Base-by-base conservation (phyloP, 495 filamentous ascomycete species). In the Amniculicola lignicola region DNA sequence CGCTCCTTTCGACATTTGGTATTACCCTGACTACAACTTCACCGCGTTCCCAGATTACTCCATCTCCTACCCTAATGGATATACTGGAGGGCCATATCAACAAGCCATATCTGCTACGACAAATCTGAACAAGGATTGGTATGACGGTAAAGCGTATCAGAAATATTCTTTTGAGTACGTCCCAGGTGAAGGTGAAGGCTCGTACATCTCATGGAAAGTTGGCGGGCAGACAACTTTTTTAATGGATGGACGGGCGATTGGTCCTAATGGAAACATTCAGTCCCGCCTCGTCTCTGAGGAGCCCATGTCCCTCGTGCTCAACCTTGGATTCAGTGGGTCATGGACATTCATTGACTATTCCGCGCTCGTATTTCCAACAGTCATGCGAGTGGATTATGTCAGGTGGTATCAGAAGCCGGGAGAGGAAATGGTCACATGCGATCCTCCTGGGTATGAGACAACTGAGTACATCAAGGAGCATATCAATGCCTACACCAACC, bases 1-100 rank as follows among this genome's bases (percentile, higher is more conserved):
- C 51, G 87, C 87, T 3, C 87, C 87, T 2, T 90, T 88, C 61
- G 87, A 89, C 64, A 74, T 87, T 38, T 88, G 81, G 77, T 88
- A 86, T 48, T 80, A 85, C 68, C 85, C 87, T 16, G 76, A 90
- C 61, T 82, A 82, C 51, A 74, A 55, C 1, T 61, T 62, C 31
- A 53, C 28, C 9, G 82, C 81, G 37, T 72, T 89, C 3, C 87
- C 86, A 51, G 79, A 86, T 50, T 59, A 69, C 4, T 57, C 55
- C 2, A 69, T 87, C 52, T 84, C 83, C 0, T 57, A 75, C 18
- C 74, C 88, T 54, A 90, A 90, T 63, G 46, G 57, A 4, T 89
- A 87, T 64, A 75, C 74, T 19, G 87, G 87, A 31, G 86, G 85
- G 1, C 74, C 79, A 11, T 88, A 76, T 62, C 87, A 90, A 67